phyloP scores from a whole-genome alignment of 208 protist species.

The Borovskyia barvae region DNA sequence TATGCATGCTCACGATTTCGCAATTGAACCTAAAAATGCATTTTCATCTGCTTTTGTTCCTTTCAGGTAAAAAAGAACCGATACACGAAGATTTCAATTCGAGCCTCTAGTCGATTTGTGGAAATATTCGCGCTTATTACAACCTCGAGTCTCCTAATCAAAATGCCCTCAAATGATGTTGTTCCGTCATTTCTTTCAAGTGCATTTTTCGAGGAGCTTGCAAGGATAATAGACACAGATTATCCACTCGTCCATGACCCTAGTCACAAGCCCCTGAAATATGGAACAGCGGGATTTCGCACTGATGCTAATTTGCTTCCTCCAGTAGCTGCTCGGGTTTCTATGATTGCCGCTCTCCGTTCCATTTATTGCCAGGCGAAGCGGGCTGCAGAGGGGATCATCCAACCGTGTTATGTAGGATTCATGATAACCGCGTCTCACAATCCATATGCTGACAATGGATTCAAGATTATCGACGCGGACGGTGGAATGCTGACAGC shows the following conservation, averaged over 20 bases:
- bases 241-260: constrained; percentile 50
- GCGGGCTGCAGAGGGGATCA: neutral
- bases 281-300: constrained; percentile 85
- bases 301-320: constrained; percentile 39
- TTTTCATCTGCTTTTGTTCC: too few relatives aligned
- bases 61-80: too few relatives aligned
- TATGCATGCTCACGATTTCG: too few relatives aligned
- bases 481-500: constrained; percentile 73
- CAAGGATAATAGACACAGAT: constrained; percentile 22
- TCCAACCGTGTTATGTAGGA: constrained; percentile 27
- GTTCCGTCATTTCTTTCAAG: neutral
- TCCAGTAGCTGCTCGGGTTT: constrained; percentile 60
- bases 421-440: constrained; percentile 89
- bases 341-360: constrained; percentile 57
- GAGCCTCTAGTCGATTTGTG: too few relatives aligned
- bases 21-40: too few relatives aligned
- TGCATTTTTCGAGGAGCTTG: constrained; percentile 14
- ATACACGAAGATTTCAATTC: too few relatives aligned
- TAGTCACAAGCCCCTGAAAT: constrained; percentile 22
- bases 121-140: too few relatives aligned
- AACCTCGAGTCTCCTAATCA: too few relatives aligned
- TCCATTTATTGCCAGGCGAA: constrained; percentile 29
- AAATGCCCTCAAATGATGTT: too few relatives aligned
- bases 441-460: constrained; percentile 83
- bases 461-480: constrained; percentile 86